phyloP scores from a whole-genome alignment of 2,329 filamentous ascomycete genomes.

The Calonectria pseudoturangicola region DNA sequence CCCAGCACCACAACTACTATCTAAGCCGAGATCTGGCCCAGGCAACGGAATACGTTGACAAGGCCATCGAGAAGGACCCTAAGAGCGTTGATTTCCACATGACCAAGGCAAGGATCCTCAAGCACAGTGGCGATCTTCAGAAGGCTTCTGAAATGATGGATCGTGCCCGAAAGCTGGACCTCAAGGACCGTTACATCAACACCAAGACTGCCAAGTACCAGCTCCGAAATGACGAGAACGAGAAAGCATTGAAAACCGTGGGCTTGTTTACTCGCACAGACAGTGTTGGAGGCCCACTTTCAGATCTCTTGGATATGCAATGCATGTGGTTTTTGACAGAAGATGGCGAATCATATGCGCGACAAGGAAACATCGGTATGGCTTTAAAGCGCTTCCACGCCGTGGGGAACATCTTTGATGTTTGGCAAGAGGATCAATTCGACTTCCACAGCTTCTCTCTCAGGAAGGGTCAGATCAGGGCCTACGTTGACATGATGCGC shows the following conservation, averaged over 20 bases:
- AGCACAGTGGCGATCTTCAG: conserved; percentile 87
- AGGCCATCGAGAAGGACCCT: conserved; percentile 85
- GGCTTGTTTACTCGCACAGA: conserved; percentile 96
- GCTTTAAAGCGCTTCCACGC: conserved; percentile 94
- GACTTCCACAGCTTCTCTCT: conserved; percentile 99
- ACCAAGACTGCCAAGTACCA: conserved; percentile 98
- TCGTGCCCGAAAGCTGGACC: conserved; percentile 87
- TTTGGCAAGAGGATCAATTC: conserved; percentile 99
- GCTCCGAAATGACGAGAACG: conserved; percentile 92
- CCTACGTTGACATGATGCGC: conserved; percentile 95
- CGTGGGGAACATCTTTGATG: conserved; percentile 93
- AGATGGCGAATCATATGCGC: conserved; percentile 91
- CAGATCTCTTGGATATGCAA: conserved; percentile 97
- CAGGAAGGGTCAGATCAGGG: conserved; percentile 95
- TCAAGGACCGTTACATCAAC: conserved; percentile 97
- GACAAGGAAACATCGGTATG: conserved; percentile 87
- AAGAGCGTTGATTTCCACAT: conserved; percentile 93
- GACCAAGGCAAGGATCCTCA: conserved; percentile 96
- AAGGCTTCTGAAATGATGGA: conserved; percentile 94
- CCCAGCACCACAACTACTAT: conserved; percentile 97
- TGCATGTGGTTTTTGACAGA: conserved; percentile 98
- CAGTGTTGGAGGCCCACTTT: conserved; percentile 88
- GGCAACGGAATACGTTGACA: conserved; percentile 88
- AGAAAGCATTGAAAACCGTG: conserved; percentile 90
- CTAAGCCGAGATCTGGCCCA: conserved; percentile 88